Conservation (phyloP, 2,329 filamentous ascomycete species). For the Aspergillus unguis region DNA sequence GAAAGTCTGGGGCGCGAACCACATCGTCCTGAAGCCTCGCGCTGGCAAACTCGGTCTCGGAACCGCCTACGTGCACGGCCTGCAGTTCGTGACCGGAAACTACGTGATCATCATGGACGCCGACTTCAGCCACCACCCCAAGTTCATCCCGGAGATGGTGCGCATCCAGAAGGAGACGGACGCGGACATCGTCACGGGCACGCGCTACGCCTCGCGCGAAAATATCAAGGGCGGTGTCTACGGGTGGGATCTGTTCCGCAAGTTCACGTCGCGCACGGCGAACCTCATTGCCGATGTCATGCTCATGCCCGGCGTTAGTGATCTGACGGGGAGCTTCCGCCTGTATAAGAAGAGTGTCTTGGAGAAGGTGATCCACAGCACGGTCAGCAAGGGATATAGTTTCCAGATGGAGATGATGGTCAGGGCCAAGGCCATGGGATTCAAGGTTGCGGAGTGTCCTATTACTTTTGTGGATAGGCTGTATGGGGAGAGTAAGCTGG, state of each 20-base stretch:
- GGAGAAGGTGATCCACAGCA: constrained; percentile 83
- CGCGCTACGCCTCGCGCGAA: constrained; percentile 78
- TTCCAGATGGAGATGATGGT: constrained; percentile 99
- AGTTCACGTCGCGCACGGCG: constrained; percentile 68
- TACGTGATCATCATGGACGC: constrained; percentile 99
- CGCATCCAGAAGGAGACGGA: constrained; percentile 69
- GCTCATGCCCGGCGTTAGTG: constrained; percentile 86
- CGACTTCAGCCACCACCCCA: constrained; percentile 98
- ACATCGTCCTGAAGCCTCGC: constrained; percentile 80
- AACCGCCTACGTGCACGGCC: constrained; percentile 91
- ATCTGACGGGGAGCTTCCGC: constrained; percentile 90
- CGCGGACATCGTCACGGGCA: constrained; percentile 97
- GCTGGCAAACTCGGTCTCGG: constrained; percentile 95
- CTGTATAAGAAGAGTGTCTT: constrained; percentile 90
- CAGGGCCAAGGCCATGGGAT: constrained; percentile 91
- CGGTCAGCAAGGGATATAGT: constrained; percentile 93
- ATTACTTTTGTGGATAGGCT: constrained; percentile 94
- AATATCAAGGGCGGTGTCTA: constrained; percentile 69
- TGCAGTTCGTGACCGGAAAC: constrained; percentile 87
- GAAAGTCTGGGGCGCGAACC: constrained; percentile 70
- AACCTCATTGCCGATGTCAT: constrained; percentile 96
- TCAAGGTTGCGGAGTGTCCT: constrained; percentile 88
- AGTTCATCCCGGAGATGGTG: constrained; percentile 97
- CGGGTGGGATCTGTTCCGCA: constrained; percentile 93
- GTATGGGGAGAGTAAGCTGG: constrained; percentile 93